Conservation (phyloP, 371 early-diverging fungal species). For the Mortierella sp. region DNA sequence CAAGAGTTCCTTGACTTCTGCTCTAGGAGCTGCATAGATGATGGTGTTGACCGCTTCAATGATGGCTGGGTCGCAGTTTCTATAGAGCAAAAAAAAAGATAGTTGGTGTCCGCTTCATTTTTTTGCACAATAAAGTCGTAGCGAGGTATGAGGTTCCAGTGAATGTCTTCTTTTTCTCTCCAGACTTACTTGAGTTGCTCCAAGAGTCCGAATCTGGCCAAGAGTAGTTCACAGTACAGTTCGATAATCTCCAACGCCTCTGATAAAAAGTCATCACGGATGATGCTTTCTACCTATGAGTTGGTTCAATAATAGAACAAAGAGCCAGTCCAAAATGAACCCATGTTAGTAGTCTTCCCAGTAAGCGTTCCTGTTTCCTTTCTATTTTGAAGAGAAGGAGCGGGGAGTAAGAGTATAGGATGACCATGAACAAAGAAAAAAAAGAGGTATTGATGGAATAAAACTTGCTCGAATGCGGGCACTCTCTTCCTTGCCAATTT, state of each 20-base stretch:
- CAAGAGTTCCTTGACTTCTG: slow-evolving; percentile 88
- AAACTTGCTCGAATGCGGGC: slow-evolving; percentile 84
- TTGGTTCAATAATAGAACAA: not conserved
- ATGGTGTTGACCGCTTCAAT: slow-evolving; percentile 89
- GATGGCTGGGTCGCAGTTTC: slow-evolving; percentile 83
- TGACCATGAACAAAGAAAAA: not conserved
- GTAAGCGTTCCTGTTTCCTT: not conserved
- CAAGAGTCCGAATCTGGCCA: slow-evolving; percentile 88
- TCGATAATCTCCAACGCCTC: slow-evolving; percentile 95
- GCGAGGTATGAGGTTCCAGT: not conserved
- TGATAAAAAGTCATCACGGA: slow-evolving; percentile 89
- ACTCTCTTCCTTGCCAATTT: slow-evolving; percentile 84
- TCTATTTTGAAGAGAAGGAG: not conserved
- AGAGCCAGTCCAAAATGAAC: not conserved
- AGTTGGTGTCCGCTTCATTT: not conserved
- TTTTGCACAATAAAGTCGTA: not conserved
- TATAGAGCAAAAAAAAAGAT: slow-evolving; percentile 23
- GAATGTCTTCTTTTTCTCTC: not conserved
- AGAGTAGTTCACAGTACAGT: slow-evolving; percentile 87
- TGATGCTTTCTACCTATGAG: slow-evolving; percentile 83
- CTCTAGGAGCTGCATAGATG: slow-evolving; percentile 89
- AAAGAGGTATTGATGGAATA: not conserved
- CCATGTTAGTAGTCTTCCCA: not conserved
- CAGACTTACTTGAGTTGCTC: slow-evolving; percentile 79
- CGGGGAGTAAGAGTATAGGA: not conserved